Conservation (phyloP, 495 filamentous ascomycete genomes). For the Lasiosphaeriaceae sp. region DNA sequence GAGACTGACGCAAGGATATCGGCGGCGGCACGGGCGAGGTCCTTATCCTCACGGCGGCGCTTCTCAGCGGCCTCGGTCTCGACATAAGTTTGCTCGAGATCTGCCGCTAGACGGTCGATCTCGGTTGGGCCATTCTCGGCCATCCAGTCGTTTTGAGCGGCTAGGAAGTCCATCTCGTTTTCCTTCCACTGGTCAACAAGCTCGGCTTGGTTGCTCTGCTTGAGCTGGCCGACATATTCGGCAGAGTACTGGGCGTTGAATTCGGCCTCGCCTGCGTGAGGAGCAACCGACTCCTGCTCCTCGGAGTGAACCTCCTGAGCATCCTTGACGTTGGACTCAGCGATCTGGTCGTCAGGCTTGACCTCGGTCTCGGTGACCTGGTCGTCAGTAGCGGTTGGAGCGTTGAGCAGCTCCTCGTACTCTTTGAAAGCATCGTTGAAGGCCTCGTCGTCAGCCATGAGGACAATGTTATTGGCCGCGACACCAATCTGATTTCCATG, state of each 20-base stretch:
- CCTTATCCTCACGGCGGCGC: conserved; percentile 16
- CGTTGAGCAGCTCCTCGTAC: too few relatives aligned
- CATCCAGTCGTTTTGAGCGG: conserved; percentile 29
- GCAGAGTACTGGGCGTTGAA: too few relatives aligned
- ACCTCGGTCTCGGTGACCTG: too few relatives aligned
- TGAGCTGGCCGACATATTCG: too few relatives aligned
- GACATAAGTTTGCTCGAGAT: conserved; percentile 8
- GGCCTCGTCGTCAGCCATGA: conserved; percentile 18
- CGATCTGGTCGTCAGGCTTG: too few relatives aligned
- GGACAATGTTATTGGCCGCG: background rate
- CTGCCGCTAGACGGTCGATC: conserved; percentile 14
- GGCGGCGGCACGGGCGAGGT: conserved; percentile 37
- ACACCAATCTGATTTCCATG: background rate
- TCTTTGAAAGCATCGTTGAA: conserved; percentile 22
- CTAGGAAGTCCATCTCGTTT: conserved; percentile 15
- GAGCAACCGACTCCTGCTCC: too few relatives aligned
- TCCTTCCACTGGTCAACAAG: conserved; percentile 19
- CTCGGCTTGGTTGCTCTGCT: conserved; percentile 18
- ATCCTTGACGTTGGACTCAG: too few relatives aligned
- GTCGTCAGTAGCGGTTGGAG: too few relatives aligned
- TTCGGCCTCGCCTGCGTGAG: too few relatives aligned
- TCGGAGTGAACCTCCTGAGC: too few relatives aligned
- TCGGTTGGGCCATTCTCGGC: conserved; percentile 26
- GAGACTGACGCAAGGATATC: conserved; percentile 36
- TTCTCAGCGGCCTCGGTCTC: background rate